Evolutionary conservation across 352 stramenopile genomes (phyloP).

Genomic region (Elongisporangium prolatum): DNA sequence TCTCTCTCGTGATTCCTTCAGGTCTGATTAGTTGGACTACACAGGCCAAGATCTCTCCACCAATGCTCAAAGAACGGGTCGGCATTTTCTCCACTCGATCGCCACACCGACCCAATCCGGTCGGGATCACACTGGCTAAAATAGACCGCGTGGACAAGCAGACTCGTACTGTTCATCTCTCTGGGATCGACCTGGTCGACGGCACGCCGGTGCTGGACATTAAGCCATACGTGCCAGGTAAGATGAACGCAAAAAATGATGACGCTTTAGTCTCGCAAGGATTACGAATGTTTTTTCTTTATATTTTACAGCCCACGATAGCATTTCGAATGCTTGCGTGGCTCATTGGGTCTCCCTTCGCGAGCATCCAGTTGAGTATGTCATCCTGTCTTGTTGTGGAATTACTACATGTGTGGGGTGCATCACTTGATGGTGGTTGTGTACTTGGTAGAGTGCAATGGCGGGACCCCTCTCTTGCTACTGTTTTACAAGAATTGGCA

Average conservation of each 20-base stretch:
- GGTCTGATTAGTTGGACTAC: neutral
- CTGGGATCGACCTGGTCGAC: constrained; percentile 92
- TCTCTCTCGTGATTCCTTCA: neutral
- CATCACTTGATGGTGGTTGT: neutral
- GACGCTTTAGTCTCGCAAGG: too few species aligned
- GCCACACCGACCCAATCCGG: constrained; percentile 96
- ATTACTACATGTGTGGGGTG: neutral
- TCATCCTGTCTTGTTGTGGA: neutral
- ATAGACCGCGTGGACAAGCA: constrained; percentile 75
- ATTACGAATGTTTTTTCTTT: too few species aligned
- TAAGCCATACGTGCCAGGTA: constrained; percentile 95
- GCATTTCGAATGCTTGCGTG: constrained; percentile 31
- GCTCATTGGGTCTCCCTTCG: constrained; percentile 37
- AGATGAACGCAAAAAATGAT: neutral
- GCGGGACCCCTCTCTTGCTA: constrained; percentile 19
- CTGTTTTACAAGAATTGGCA: constrained; percentile 27
- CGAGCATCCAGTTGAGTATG: constrained; percentile 34
- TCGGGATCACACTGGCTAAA: constrained; percentile 90
- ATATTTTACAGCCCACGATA: constrained; percentile 45
- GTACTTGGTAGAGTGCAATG: constrained; percentile 34
- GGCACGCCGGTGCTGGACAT: constrained; percentile 97
- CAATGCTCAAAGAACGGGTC: constrained; percentile 67
- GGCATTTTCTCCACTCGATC: constrained; percentile 96
- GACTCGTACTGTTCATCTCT: constrained; percentile 65
- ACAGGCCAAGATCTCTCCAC: constrained; percentile 67